These are phyloP conservation scores for Aureobasidium uvarum DNA, from an alignment of 2,329 filamentous ascomycete species.

Conservation along the genomic window DNA sequence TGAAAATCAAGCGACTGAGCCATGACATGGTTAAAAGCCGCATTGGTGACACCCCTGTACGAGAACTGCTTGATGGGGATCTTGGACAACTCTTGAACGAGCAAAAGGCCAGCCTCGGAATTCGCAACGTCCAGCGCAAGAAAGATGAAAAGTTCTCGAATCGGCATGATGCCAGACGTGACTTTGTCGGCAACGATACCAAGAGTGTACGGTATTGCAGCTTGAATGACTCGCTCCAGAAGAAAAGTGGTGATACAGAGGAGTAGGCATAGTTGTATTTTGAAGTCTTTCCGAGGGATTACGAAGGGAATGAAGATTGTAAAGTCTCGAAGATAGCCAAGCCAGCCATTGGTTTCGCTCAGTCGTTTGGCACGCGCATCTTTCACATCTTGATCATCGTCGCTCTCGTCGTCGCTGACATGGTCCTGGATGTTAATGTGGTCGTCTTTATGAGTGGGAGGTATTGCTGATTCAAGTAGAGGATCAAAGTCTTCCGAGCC, in stretches of 20 bases:
- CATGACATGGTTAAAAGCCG: constrained; percentile 3
- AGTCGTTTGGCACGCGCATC: not conserved
- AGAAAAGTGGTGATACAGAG: not conserved
- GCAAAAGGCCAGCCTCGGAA: not conserved
- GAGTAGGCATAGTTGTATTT: not conserved
- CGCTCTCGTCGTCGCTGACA: not conserved
- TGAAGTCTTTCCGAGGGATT: not conserved
- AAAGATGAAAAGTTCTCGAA: not conserved
- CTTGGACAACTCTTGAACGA: not conserved
- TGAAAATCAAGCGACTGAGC: not conserved
- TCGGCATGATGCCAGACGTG: not conserved
- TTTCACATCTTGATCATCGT: constrained; percentile 4
- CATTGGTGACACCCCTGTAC: not conserved
- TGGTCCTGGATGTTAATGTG: not conserved
- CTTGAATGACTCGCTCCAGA: not conserved
- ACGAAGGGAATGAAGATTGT: not conserved
- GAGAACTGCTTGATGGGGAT: constrained; percentile 5
- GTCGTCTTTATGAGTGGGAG: not conserved
- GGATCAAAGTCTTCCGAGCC: not conserved
- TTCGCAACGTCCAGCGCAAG: not conserved
- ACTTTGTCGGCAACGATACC: not conserved
- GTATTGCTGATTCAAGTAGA: not conserved
- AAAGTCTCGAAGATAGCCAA: constrained; percentile 3
- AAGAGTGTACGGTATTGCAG: not conserved
- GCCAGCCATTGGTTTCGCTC: not conserved